Percentiles rank a stretch among this genome's conserved stretches.
These are phyloP conservation scores for Chimonanthus praecox DNA, from an alignment of 164 flowering plant species.

Conservation along the genomic window DNA sequence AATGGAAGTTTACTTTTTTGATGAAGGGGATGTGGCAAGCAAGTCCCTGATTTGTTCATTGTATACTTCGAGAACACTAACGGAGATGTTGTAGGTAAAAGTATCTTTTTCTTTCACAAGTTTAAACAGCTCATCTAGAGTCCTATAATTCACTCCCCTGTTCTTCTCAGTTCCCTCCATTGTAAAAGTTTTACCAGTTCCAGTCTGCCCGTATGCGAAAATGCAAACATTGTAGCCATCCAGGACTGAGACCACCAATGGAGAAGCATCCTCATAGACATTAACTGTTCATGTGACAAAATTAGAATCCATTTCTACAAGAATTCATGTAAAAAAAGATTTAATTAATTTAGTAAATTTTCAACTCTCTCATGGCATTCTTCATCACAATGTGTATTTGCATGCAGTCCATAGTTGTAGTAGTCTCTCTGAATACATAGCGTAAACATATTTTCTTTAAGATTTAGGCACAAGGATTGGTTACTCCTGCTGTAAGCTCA, in stretches of 20 bases:
- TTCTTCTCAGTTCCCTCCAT: conserved; percentile 83
- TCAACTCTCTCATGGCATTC: background rate
- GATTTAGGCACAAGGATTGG: background rate
- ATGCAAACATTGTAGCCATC: conserved; percentile 96
- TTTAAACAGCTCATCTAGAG: conserved; percentile 65
- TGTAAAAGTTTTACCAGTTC: conserved; percentile 91
- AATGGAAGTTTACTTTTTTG: conserved; percentile 47
- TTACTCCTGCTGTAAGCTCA: background rate
- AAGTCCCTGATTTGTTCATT: conserved; percentile 90
- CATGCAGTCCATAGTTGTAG: background rate
- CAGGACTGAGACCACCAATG: conserved; percentile 73
- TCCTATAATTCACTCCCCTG: conserved; percentile 84
- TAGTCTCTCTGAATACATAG: no score
- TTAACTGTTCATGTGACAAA: conserved; percentile 41
- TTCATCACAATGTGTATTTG: background rate
- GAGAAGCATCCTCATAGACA: conserved; percentile 83
- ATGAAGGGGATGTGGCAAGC: conserved; percentile 53
- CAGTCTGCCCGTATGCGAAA: conserved; percentile 95
- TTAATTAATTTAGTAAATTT: no score
- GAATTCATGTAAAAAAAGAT: background rate
- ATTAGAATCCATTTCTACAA: background rate
- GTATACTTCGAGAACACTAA: conserved; percentile 90
- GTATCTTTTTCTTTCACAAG: conserved; percentile 55
- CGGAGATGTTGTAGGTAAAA: conserved; percentile 53
- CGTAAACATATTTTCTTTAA: no score